These are phyloP conservation scores for Stylosanthes scabra DNA, from an alignment of 331 rosid species.

Conservation along the genomic window DNA sequence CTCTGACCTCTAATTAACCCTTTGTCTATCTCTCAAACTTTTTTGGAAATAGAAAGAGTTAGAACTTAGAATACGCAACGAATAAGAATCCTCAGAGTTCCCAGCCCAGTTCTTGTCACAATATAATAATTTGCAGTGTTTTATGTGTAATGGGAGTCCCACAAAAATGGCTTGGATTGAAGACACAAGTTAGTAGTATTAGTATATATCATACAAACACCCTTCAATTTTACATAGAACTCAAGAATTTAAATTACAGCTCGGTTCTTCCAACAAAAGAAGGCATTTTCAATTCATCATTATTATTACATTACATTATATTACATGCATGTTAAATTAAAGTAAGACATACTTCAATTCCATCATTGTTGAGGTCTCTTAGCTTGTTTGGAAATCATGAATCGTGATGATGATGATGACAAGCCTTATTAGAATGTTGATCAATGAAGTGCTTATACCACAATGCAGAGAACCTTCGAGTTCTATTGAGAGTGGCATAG, in stretches of 20 bases:
- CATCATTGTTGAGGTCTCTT: background rate
- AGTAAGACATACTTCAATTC: background rate
- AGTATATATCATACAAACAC: no score
- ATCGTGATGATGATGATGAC: background rate
- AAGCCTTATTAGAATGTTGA: slow-evolving; percentile 11
- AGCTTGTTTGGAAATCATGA: background rate
- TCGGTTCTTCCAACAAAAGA: background rate
- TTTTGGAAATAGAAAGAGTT: no score
- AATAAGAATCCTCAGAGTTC: no score
- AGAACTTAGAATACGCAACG: no score
- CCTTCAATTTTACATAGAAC: background rate
- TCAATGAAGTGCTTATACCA: slow-evolving; percentile 66
- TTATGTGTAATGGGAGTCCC: background rate
- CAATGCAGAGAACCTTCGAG: slow-evolving; percentile 53
- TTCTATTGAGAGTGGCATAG: slow-evolving; percentile 60
- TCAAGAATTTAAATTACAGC: background rate
- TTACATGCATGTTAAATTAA: no score
- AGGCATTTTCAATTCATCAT: background rate
- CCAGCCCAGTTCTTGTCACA: no score
- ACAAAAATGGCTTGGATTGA: background rate
- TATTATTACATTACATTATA: no score
- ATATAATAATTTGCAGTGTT: no score
- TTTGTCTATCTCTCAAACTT: no score
- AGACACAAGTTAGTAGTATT: background rate
- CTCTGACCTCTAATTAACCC: no score